Base-by-base conservation (phyloP, 306 rosid species). In the Urtica urens region DNA sequence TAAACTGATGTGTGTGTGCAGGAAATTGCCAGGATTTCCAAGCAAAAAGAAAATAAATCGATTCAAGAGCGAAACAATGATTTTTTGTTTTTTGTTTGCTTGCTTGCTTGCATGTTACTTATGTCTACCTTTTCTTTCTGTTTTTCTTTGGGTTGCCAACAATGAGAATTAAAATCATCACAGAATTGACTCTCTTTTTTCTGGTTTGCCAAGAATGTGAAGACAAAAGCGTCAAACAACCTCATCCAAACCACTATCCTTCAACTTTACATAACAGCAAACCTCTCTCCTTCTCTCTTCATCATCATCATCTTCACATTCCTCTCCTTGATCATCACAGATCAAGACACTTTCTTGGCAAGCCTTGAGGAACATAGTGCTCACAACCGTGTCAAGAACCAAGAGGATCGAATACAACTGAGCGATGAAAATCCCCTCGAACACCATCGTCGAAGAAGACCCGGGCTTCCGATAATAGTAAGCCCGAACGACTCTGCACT, bases 381-480 rank as follows among this genome's bases (percentile, higher is more conserved):
- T 79, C 61, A 84, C 81, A 24, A 79, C 56, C 24, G 92, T 70
- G 44, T 90, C 97, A 53, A 90, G 82, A 27, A 79, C 76, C 13
- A 81, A 41, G 55, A 84, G 72, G 34, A 84, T 41, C 1, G 97
- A 84, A 68, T 90, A 84, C 67, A 90, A 57, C 47, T 84, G 79
- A 30, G 93, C 86, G 31, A 90, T 65, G 59, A 84, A 62, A 53
- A 79, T 38, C 4, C 93, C 84, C 63, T 90, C 97, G 23, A 77
- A 41, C 45, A 60, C 76, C 57, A 72, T 37, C n/a, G n/a, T n/a
- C n/a, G n/a, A n/a, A 28, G 66, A 66, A 56, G 64, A 51, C 13
- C 65, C 63, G 2, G 64, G 45, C 49, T 59, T 72, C 35, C 63
- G 74, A 21, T 46, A 3, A 38, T 42, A 73, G 37, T 53, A 78